These are phyloP conservation scores for Apiospora koreana DNA, from an alignment of 2,329 filamentous ascomycete genomes.

Conservation along the genomic window DNA sequence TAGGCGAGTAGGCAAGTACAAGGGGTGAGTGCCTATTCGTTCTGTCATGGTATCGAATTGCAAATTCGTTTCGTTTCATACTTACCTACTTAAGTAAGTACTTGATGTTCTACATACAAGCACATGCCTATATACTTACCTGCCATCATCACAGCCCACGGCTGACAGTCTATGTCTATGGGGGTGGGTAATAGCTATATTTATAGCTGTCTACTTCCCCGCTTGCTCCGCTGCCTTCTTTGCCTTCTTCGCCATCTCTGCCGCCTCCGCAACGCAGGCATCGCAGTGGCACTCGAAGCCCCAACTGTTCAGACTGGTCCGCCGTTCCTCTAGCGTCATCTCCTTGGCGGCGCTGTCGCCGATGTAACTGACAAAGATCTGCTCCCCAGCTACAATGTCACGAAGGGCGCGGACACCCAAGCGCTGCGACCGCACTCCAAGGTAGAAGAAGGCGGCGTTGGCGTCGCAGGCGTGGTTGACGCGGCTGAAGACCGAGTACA, in stretches of 20 bases:
- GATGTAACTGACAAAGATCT: neutral
- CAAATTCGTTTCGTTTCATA: no score
- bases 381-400: neutral
- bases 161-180: neutral
- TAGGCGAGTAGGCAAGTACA: no score
- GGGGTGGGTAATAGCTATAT: neutral
- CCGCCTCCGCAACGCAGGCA: neutral
- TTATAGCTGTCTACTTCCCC: neutral
- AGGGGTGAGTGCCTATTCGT: neutral
- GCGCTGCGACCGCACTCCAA: neutral
- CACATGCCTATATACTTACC: neutral
- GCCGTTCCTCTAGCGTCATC: neutral
- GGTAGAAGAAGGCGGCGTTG: neutral
- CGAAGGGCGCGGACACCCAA: neutral
- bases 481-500: neutral
- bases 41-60: no score
- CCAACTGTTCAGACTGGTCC: neutral
- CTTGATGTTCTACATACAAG: neutral
- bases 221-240: neutral
- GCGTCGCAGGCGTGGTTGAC: slow-evolving; percentile 1
- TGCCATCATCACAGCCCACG: neutral
- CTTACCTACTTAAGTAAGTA: neutral
- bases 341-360: neutral
- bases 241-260: neutral
- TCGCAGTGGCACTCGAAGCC: neutral